Base-by-base conservation (phyloP, 768 basidiomycete genomes). In the Naganishia kalamii region DNA sequence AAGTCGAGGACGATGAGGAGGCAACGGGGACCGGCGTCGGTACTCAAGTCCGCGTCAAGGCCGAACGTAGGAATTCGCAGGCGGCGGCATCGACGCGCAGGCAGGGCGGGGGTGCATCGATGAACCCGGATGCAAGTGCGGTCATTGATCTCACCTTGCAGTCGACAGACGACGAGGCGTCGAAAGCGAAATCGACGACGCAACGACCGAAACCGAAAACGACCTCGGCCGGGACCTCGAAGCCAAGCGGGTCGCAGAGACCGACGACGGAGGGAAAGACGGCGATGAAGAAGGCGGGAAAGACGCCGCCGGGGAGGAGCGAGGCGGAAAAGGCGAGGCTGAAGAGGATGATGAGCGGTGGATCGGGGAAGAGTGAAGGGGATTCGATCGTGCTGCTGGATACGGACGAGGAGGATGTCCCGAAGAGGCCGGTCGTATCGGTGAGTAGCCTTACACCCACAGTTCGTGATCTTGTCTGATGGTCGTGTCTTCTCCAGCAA, bases 341-440 rank as follows among this genome's bases (percentile, higher is more conserved):
- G 13, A 19, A 57, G 54, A 8, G 35, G 13, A 57, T 57, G 54
- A 57, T 57, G 13, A 57, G 54, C 25, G 54, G 54, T 5, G 54
- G 54, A 23, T 57, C 54, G 15, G 54, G 54, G 8, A 57, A 25
- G 19, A 40, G 54, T 27, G 21, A 41, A 35, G 23, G 37, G 12
- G 54, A 57, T 27, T 57, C 54, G 6, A 57, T 57, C 27, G 54
- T 57, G 54, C 23, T 57, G 21, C 35, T 57, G 21, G 37, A 57
- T 27, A 57, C 54, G 37, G 54, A 57, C 37, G 54, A 57, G 37
- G 54, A 57, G 54, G 12, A 40, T 35, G 19, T 3, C 17, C 23
- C 35, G 33, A 35, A 12, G 21, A 12, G 13, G 32, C 54, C 54
- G 23, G 37, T n/a, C 19, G n/a, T 35, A n/a, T 40, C 37, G 33